Base-by-base conservation (phyloP, 805 yeast genomes). In the Myxozyma melibiosi region DNA sequence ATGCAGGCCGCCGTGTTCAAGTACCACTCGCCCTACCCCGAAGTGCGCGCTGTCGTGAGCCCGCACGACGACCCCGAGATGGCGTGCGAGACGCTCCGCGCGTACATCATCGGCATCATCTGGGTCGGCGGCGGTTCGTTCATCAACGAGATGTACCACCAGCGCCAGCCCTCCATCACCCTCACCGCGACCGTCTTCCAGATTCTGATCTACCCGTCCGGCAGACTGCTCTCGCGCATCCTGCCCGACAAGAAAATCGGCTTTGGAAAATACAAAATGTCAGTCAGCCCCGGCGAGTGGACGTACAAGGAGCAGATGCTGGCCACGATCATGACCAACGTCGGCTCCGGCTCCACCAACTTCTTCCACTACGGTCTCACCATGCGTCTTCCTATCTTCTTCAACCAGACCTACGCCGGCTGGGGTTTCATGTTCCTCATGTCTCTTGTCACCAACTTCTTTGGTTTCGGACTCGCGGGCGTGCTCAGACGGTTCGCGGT, bases 401-500 rank as follows among this genome's bases (percentile, higher is more conserved):
- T 51, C 44, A 35, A 46, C 34, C 42, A 41, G 38, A 40, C 42
- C 2, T 57, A 43, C 28, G 55, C 50, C n/a, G 47, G 45, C 11
- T 48, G 38, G 27, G 61, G 55, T 11, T 57, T 57, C 33, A 33
- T 53, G 24, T 35, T 48, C 37, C 35, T 57, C 16, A 57, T 53
- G 54, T n/a, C 45, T n/a, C 6, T 48, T 20, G 45, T 40, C 34
- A 42, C 86, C 39, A 88, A 85, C 67, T 74, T 82, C 62, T 76
- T 85, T 50, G 90, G 91, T 6, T 81, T 83, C 61, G 84, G 86
- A 27, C 69, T 84, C 45, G 88, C 88, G 43, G 90, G 91, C 30
- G 53, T 85, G 55, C 74, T 80, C 40, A 75, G 85, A 62, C 77
- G 80, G 60, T 74, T 83, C 30, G 74, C 85, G 58, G 84, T 86